These are phyloP conservation scores for Linnemannia exigua DNA, from an alignment of 192 early-diverging fungal genomes.

Conservation along the genomic window DNA sequence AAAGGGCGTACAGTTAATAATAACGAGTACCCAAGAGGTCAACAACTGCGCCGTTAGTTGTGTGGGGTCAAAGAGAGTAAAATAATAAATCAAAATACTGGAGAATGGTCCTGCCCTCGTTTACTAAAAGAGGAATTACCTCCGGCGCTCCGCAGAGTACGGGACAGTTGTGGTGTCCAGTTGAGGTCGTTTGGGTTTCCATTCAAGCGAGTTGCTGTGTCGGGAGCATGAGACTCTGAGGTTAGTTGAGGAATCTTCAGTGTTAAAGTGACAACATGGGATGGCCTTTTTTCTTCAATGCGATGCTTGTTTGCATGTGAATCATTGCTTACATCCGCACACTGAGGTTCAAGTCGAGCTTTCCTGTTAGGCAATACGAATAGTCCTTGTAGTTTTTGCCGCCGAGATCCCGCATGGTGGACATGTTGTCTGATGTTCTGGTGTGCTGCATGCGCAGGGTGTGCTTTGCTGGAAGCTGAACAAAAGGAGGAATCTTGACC, in stretches of 20 bases:
- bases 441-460: not conserved
- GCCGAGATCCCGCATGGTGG: constrained; percentile 37
- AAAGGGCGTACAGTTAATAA: not conserved
- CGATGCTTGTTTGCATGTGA: not conserved
- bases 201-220: constrained; percentile 37
- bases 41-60: constrained; percentile 1
- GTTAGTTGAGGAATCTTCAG: not conserved
- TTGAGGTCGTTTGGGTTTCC: constrained; percentile 43
- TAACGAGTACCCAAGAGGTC: not conserved
- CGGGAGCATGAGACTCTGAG: not conserved
- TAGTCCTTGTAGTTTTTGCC: constrained; percentile 70
- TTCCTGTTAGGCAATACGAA: constrained; percentile 77
- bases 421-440: constrained; percentile 18
- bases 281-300: not conserved
- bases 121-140: constrained; percentile 29
- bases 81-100: not conserved
- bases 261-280: not conserved
- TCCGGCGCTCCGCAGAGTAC: constrained; percentile 49
- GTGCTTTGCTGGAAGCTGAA: not conserved
- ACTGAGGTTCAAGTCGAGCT: constrained; percentile 71
- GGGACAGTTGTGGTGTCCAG: constrained; percentile 37
- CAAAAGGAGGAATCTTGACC: not conserved
- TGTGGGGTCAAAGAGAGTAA: not conserved
- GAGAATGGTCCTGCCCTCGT: not conserved
- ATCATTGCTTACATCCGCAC: constrained; percentile 70